These are phyloP conservation scores for Piromyces sp. DNA, from an alignment of 192 early-diverging fungal species.

Conservation along the genomic window DNA sequence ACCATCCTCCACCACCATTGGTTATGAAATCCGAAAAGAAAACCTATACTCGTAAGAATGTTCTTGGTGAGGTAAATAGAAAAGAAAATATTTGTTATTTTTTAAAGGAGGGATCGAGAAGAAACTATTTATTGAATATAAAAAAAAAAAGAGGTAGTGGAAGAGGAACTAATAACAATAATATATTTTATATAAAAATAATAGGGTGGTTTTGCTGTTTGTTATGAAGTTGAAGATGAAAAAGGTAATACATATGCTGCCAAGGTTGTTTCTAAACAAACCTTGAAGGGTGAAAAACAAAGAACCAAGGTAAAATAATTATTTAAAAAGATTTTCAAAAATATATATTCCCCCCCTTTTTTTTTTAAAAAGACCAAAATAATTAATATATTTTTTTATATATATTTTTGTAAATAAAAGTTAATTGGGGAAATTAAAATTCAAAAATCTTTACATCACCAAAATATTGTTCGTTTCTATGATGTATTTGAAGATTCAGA, in stretches of 20 bases:
- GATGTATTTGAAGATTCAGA: constrained; percentile 74
- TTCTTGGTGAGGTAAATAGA: constrained; percentile 37
- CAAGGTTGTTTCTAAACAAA: constrained; percentile 39
- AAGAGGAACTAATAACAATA: no score
- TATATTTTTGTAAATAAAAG: no score
- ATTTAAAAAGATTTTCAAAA: no score
- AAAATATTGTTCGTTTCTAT: constrained; percentile 60
- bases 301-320: constrained; percentile 19
- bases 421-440: constrained; percentile 49
- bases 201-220: constrained; percentile 79
- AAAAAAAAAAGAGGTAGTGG: no score
- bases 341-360: no score
- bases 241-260: constrained; percentile 37
- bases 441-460: constrained; percentile 52
- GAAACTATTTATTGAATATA: no score
- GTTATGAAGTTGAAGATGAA: constrained; percentile 47
- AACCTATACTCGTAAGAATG: constrained; percentile 13
- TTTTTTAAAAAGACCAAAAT: no score
- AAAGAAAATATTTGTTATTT: no score
- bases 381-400: no score
- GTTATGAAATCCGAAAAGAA: constrained; percentile 15
- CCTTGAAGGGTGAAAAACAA: constrained; percentile 16
- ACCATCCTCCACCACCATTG: constrained; percentile 18
- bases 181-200: no score
- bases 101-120: no score